These are phyloP conservation scores for Colletotrichum sp. DNA, from an alignment of 2,329 filamentous ascomycete genomes.

Conservation along the genomic window DNA sequence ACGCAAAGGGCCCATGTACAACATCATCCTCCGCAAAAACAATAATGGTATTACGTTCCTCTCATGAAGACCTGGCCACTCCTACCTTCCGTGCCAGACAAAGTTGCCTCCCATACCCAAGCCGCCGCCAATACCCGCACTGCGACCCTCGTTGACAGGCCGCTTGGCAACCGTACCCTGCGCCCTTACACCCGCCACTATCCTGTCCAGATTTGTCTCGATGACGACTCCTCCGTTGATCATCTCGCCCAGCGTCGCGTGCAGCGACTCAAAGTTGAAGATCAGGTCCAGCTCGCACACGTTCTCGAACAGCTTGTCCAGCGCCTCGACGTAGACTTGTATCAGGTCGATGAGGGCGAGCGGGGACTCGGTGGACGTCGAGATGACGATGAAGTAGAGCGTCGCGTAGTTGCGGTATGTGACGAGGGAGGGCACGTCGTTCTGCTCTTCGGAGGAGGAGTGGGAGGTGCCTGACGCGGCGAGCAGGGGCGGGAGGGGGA, in stretches of 20 bases:
- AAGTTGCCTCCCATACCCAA: slow-evolving; percentile 63
- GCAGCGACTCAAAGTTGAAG: slow-evolving; percentile 98
- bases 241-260: slow-evolving; percentile 91
- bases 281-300: slow-evolving; percentile 98
- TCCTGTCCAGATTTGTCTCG: slow-evolving; percentile 87
- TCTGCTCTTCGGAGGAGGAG: slow-evolving; percentile 72
- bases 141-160: slow-evolving; percentile 73
- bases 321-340: slow-evolving; percentile 95
- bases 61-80: not conserved
- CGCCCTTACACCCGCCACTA: slow-evolving; percentile 81
- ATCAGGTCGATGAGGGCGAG: slow-evolving; percentile 95
- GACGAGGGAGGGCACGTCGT: slow-evolving; percentile 91
- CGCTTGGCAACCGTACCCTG: slow-evolving; percentile 81
- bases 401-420: slow-evolving; percentile 99
- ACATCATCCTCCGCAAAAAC: slow-evolving; percentile 29
- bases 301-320: slow-evolving; percentile 96
- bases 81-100: slow-evolving; percentile 54
- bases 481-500: slow-evolving; percentile 76
- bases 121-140: slow-evolving; percentile 50
- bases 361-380: slow-evolving; percentile 93
- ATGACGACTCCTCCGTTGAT: slow-evolving; percentile 94
- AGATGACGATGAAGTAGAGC: slow-evolving; percentile 98
- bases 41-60: not conserved
- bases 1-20: slow-evolving; percentile 22
- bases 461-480: slow-evolving; percentile 66